Evolutionary conservation across 805 yeast genomes (phyloP), one percentile per base, ranked within the genome.

Genomic region (Ogataea zsoltii): DNA sequence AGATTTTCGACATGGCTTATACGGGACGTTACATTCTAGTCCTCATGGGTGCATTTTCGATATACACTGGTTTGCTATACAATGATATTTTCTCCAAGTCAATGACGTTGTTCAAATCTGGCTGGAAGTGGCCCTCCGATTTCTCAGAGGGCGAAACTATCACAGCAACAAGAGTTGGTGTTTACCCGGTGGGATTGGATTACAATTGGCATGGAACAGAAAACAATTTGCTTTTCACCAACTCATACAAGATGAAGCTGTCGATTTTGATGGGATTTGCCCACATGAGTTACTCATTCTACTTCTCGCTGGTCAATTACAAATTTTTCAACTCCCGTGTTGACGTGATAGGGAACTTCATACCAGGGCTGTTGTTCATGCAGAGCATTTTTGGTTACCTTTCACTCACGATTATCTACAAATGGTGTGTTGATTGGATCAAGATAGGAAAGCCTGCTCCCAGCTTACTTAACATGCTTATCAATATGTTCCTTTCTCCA

Each of bases 121-220:
- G 89, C 9, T 85, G 90, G 90, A 67, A 71, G 51, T 84, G 86
- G 85, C 80, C 81, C 4, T 50, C 58, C 3, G 63, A 70, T 44
- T 77, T 73, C 61, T 72, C 82, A 35, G 73, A 67, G 39, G 79
- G 80, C 38, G 75, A 76, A 9, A 54, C 71, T 3, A 62, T 83
- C 28, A 61, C 63, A 29, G 89, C 82, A 4, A 63, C 63, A 7
- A 70, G 67, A 46, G 65, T 68, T 7, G 82, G 82, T 21, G 74
- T 75, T 9, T 84, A 84, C 55, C 69, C 79, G 21, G 65, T 82
- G 45, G 91, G 91, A 46, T 62, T 84, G 40, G 91, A 85, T 66
- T 77, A 80, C 65, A 80, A 78, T 13, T 85, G 91, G 91, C 91
- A 85, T 60, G 89, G 89, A n/a, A 68, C 89, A 26, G 91, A 85